Percentiles rank a stretch among this genome's conserved stretches.
phyloP scores from a whole-genome alignment of 805 yeast species.

The Spathaspora girioi region DNA sequence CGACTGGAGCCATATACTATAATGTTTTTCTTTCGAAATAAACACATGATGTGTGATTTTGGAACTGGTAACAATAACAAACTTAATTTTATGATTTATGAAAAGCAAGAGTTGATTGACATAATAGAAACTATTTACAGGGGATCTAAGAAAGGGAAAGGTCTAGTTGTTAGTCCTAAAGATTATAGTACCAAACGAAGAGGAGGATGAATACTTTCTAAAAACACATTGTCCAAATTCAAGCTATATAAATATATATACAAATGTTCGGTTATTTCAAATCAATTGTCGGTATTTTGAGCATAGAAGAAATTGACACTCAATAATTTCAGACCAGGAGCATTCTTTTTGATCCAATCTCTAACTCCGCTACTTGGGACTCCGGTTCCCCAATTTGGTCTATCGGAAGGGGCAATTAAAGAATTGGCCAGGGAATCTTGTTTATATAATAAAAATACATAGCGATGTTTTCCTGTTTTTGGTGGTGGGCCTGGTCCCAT shows the following conservation, averaged over 20 bases:
- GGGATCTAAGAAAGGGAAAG: constrained; percentile 91
- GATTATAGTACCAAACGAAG: constrained; percentile 45
- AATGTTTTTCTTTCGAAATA: constrained; percentile 90
- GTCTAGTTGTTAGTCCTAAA: constrained; percentile 81
- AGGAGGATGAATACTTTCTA: background rate
- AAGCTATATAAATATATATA: no score
- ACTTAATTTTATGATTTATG: constrained; percentile 69
- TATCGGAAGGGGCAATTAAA: constrained; percentile 44
- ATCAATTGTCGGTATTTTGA: constrained; percentile 41
- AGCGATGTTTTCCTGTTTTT: constrained; percentile 83
- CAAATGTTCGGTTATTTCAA: background rate
- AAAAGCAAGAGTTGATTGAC: constrained; percentile 87
- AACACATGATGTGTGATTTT: constrained; percentile 97
- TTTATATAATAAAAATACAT: constrained; percentile 71
- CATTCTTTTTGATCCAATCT: constrained; percentile 65
- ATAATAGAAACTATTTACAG: constrained; percentile 84
- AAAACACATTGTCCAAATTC: background rate
- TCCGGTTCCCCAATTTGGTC: constrained; percentile 87
- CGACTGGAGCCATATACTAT: constrained; percentile 73
- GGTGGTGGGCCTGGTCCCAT: constrained; percentile 89
- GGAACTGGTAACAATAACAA: constrained; percentile 98
- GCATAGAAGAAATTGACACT: constrained; percentile 84
- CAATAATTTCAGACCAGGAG: constrained; percentile 53
- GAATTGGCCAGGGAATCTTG: constrained; percentile 47
- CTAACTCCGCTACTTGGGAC: constrained; percentile 73